Evolutionary conservation across 352 stramenopile genomes (phyloP), one percentile per base, ranked within the genome.

Genomic region (Pythium chondricola): DNA sequence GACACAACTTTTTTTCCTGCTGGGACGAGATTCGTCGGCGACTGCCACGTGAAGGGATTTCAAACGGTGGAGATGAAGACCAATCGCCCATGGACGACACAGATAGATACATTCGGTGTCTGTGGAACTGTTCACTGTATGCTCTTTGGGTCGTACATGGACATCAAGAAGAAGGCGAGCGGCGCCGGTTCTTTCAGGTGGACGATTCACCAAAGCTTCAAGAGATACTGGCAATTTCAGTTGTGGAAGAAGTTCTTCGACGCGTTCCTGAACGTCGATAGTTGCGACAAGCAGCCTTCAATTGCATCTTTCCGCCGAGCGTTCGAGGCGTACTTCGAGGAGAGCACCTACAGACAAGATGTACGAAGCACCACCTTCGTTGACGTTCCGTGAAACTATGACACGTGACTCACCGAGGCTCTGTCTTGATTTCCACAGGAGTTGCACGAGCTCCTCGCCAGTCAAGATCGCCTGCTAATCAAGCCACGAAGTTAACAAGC

Each of bases 101-200:
- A 95, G 63, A 88, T 95, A 41, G 83, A 95, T 48, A 79, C 80
- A 14, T 95, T 95, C 44, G 83, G 82, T 4, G 67, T 95, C 27
- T 82, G 71, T 29, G 79, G 62, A 6, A 92, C 78, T 2, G 52
- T 79, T 7, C 72, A 95, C 43, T 92, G 81, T 54, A 75, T 95
- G 69, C 67, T 95, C 2, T 93, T 90, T 32, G 82, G 82, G 21
- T 66, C 84, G 9, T 95, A 93, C 59, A 93, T 95, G 76, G 65
- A 93, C 51, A 61, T 91, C 13, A 61, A 65, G 7, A 58, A 59
- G 26, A 43, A 51, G 2, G 55, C 62, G 18, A 49, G 54, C 29
- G 40, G 59, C 10, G 59, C 66, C 6, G 68, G 65, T 14, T 27
- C 21, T 7, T 26, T 30, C 24, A 42, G 48, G 16, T 94, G 76